Evolutionary conservation across 192 early-diverging fungal genomes (phyloP).

Genomic region (Borealophlyctis nickersoniae): DNA sequence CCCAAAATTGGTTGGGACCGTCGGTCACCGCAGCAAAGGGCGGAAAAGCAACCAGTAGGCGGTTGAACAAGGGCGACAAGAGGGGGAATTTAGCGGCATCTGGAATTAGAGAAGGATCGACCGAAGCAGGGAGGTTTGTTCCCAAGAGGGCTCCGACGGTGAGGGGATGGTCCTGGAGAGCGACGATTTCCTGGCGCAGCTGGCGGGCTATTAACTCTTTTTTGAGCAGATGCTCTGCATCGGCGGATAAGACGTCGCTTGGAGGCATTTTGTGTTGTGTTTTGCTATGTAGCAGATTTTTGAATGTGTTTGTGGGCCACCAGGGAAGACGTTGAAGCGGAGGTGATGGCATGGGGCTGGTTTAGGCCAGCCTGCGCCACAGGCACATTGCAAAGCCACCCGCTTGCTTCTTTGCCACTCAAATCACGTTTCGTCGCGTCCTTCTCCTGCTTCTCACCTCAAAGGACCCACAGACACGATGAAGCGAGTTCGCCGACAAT

Average conservation of each 20-base stretch:
- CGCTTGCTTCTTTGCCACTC: too few relatives aligned
- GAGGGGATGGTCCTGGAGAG: background rate
- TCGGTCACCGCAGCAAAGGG: conserved; percentile 10
- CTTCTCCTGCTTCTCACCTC: too few relatives aligned
- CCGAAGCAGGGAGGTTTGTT: background rate
- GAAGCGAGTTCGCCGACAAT: too few relatives aligned
- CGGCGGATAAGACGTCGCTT: background rate
- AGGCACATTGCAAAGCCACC: too few relatives aligned
- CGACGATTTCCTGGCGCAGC: conserved; percentile 19
- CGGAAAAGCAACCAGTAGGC: conserved; percentile 19
- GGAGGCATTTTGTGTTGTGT: background rate
- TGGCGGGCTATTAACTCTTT: conserved; percentile 24
- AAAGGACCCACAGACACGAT: too few relatives aligned
- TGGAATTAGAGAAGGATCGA: background rate
- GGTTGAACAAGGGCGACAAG: conserved; percentile 17
- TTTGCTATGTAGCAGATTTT: too few relatives aligned
- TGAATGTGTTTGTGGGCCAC: too few relatives aligned
- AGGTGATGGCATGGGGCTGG: too few relatives aligned
- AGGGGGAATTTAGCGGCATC: conserved; percentile 13
- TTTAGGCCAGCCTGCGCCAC: too few relatives aligned
- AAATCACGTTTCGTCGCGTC: too few relatives aligned
- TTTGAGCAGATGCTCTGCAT: conserved; percentile 17
- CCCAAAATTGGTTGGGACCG: conserved; percentile 12
- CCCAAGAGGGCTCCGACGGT: conserved; percentile 10
- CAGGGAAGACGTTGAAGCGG: too few relatives aligned